A percentile compares a stretch with the other conserved stretches of the same genome.
These are phyloP conservation scores for Pseudocercospora vitis DNA, from an alignment of 2,329 filamentous ascomycete genomes.

Conservation along the genomic window DNA sequence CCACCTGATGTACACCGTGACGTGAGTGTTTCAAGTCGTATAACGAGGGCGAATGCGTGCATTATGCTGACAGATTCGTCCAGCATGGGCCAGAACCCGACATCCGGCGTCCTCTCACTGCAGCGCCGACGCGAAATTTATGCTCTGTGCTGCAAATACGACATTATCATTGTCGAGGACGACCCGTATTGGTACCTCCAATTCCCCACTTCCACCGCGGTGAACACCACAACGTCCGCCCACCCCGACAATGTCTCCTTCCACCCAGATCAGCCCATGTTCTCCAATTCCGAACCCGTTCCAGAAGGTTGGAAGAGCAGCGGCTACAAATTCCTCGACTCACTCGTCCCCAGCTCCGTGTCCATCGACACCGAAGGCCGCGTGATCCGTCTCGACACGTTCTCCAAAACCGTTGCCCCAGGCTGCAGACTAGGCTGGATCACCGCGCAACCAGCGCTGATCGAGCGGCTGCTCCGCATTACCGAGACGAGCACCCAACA, in stretches of 20 bases:
- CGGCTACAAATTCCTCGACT: conserved; percentile 78
- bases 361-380: conserved; percentile 80
- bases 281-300: conserved; percentile 52
- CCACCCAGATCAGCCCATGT: conserved; percentile 32
- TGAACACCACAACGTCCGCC: conserved; percentile 35
- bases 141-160: conserved; percentile 74
- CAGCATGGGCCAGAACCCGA: conserved; percentile 88
- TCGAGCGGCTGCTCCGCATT: conserved; percentile 72
- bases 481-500: conserved; percentile 78
- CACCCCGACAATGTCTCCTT: conserved; percentile 33
- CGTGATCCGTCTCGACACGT: conserved; percentile 86
- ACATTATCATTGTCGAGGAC: conserved; percentile 89
- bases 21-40: conserved; percentile 68
- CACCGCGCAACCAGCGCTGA: conserved; percentile 74
- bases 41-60: not conserved
- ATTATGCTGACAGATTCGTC: conserved; percentile 7
- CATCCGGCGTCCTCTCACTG: conserved; percentile 71
- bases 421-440: conserved; percentile 90
- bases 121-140: conserved; percentile 77
- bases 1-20: conserved; percentile 86
- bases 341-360: conserved; percentile 78
- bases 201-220: conserved; percentile 67
- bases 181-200: conserved; percentile 94
- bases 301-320: conserved; percentile 53
- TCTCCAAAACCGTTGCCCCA: conserved; percentile 88